These are phyloP conservation scores for Onygenales sp. DNA, from an alignment of 2,329 filamentous ascomycete genomes.

Conservation along the genomic window DNA sequence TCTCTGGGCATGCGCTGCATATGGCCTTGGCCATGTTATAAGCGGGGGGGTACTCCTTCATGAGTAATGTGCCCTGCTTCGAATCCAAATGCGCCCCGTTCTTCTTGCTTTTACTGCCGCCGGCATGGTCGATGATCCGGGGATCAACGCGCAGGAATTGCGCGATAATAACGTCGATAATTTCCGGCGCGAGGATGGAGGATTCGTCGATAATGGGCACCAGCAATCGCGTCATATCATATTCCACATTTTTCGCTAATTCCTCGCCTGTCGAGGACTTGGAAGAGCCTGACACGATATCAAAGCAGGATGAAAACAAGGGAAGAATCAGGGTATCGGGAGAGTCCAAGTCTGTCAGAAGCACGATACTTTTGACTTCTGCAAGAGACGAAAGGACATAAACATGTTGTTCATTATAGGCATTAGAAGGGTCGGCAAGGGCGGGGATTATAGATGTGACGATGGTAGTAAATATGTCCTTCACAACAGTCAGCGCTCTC, in stretches of 20 bases:
- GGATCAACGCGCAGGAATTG: slow-evolving; percentile 88
- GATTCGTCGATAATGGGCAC: slow-evolving; percentile 82
- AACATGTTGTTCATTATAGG: slow-evolving; percentile 88
- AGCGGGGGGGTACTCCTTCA: slow-evolving; percentile 80
- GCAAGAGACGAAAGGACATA: slow-evolving; percentile 82
- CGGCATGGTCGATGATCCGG: slow-evolving; percentile 34
- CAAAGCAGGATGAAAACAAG: slow-evolving; percentile 83
- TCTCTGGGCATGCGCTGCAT: slow-evolving; percentile 79
- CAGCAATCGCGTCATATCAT: slow-evolving; percentile 79
- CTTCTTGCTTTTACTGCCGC: slow-evolving; percentile 49
- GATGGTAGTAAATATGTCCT: slow-evolving; percentile 92
- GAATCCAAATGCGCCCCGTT: slow-evolving; percentile 51
- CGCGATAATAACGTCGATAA: slow-evolving; percentile 87
- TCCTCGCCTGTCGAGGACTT: slow-evolving; percentile 69
- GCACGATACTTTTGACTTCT: slow-evolving; percentile 87
- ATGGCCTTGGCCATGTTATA: slow-evolving; percentile 96
- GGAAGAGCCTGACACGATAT: slow-evolving; percentile 72
- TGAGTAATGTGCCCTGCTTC: slow-evolving; percentile 71
- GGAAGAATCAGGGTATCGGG: slow-evolving; percentile 69
- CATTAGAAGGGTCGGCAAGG: slow-evolving; percentile 73
- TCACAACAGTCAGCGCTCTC: not conserved
- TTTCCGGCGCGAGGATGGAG: slow-evolving; percentile 63
- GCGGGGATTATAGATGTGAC: slow-evolving; percentile 74
- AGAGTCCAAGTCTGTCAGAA: slow-evolving; percentile 78
- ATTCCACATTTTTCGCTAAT: slow-evolving; percentile 85